Evolutionary conservation across 139 green algal genomes (phyloP).

Genomic region (Chlamydomonas eustigma): DNA sequence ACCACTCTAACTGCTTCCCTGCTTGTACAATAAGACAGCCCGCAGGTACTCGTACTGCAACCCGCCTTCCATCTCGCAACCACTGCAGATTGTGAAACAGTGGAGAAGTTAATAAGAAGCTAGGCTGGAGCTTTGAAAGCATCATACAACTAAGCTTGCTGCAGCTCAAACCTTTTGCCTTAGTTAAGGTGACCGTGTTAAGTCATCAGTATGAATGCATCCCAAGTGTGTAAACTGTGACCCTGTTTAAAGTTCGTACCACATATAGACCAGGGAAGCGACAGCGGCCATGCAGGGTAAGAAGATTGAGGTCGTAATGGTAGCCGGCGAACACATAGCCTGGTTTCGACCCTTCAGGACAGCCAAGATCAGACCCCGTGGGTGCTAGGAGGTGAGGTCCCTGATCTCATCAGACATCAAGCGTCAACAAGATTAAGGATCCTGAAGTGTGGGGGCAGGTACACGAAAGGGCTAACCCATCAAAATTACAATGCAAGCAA

Average conservation of each 20-base stretch:
- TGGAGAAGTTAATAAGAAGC: too few relatives aligned
- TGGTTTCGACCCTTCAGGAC: neutral
- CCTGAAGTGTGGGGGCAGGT: too few relatives aligned
- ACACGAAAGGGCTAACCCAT: too few relatives aligned
- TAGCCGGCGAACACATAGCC: conserved; percentile 60
- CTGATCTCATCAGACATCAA: too few relatives aligned
- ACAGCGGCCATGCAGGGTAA: conserved; percentile 85
- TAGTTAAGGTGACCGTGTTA: too few relatives aligned
- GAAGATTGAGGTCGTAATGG: conserved; percentile 93
- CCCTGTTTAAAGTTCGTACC: neutral
- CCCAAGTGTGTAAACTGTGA: neutral
- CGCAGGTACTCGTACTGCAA: conserved; percentile 62
- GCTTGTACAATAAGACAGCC: conserved; percentile 89
- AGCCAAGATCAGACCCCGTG: conserved; percentile 1
- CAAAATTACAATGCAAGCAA: too few relatives aligned
- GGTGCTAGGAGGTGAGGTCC: neutral
- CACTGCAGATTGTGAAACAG: too few relatives aligned
- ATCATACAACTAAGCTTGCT: too few relatives aligned
- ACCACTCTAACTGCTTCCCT: conserved; percentile 87
- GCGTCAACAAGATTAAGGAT: too few relatives aligned
- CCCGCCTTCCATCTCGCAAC: conserved; percentile 66
- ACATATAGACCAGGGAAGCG: conserved; percentile 54
- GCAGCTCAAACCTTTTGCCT: too few relatives aligned
- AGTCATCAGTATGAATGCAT: too few relatives aligned
- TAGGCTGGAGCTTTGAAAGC: too few relatives aligned